Evolutionary conservation across 2,329 filamentous ascomycete species (phyloP).

Genomic region (Fusarium hostae): DNA sequence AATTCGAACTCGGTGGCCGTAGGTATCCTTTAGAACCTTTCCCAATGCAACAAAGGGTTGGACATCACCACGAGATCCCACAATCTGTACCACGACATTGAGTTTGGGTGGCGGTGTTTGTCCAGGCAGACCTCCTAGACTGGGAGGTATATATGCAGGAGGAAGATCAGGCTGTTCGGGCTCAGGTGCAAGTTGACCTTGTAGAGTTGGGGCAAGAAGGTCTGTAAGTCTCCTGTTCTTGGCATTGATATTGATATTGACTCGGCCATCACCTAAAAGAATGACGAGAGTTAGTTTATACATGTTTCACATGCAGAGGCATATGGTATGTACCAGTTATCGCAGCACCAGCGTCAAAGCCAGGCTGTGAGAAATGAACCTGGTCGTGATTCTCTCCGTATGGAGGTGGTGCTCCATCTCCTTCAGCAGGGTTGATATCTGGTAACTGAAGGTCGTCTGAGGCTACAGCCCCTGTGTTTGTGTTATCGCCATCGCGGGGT

Average conservation of each 20-base stretch:
- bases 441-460: slow-evolving; percentile 56
- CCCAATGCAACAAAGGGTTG: slow-evolving; percentile 80
- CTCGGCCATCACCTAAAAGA: slow-evolving; percentile 74
- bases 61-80: slow-evolving; percentile 79
- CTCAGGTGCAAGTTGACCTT: slow-evolving; percentile 65
- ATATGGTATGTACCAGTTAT: slow-evolving; percentile 63
- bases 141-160: slow-evolving; percentile 78
- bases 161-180: slow-evolving; percentile 60
- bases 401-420: slow-evolving; percentile 61
- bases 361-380: slow-evolving; percentile 69
- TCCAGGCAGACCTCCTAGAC: slow-evolving; percentile 70
- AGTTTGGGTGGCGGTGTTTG: slow-evolving; percentile 68
- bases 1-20: slow-evolving; percentile 77
- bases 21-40: slow-evolving; percentile 69
- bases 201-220: slow-evolving; percentile 72
- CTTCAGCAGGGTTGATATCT: slow-evolving; percentile 53
- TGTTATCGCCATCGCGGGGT: slow-evolving; percentile 19
- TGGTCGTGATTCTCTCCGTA: slow-evolving; percentile 69
- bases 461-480: slow-evolving; percentile 46
- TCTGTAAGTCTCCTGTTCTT: slow-evolving; percentile 73
- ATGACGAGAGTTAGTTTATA: slow-evolving; percentile 31
- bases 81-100: slow-evolving; percentile 80
- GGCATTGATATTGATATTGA: slow-evolving; percentile 84
- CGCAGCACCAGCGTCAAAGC: slow-evolving; percentile 70
- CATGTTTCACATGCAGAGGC: background rate